Evolutionary conservation across 257 asterid species (phyloP), one percentile per base, ranked within the genome.

Genomic region (Paraleonurus japonicus): DNA sequence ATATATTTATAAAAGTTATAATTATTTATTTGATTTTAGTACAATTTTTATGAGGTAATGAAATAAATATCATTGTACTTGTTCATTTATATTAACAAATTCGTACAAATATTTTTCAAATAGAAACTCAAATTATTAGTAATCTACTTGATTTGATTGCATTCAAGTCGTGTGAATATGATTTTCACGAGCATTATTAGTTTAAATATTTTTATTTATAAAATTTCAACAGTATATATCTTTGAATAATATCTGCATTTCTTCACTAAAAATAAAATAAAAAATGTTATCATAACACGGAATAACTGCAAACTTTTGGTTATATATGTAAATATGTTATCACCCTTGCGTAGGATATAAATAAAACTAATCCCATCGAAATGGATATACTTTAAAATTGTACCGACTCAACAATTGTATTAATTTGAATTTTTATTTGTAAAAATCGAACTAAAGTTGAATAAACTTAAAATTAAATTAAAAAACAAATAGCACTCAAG

Each of bases 271-370:
- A 1, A 47, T n/a, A n/a, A 47, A 47, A 47, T n/a, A 47, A 4
- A 47, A 45, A 3, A 50, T 35, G 57, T 66, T 55, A 65, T 70
- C 72, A 15, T 58, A 27, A 47, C 24, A 51, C 65, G 53, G 67
- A 69, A 30, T 32, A 76, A 69, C 77, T 16, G 70, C 70, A 72
- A 76, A 57, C 19, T 67, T 70, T 54, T 55, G 60, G 67, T 64
- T 54, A 50, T 61, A 45, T n/a, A 17, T 22, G 54, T 54, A 50
- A 48, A 45, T n/a, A 17, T 22, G 54, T 26, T 13, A 4, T 27
- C 39, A 58, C 22, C 19, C 12, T 26, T 58, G 64, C 39, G 22
- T 58, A 58, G 19, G 1, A 26, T 58, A 6, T 15, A 58, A 58
- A 3, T 5, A 2, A 58, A 58, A 1, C 3, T 27, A 15, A 28